These are phyloP conservation scores for Kwoniella dendrophila DNA, from an alignment of 768 basidiomycete genomes.

Conservation along the genomic window DNA sequence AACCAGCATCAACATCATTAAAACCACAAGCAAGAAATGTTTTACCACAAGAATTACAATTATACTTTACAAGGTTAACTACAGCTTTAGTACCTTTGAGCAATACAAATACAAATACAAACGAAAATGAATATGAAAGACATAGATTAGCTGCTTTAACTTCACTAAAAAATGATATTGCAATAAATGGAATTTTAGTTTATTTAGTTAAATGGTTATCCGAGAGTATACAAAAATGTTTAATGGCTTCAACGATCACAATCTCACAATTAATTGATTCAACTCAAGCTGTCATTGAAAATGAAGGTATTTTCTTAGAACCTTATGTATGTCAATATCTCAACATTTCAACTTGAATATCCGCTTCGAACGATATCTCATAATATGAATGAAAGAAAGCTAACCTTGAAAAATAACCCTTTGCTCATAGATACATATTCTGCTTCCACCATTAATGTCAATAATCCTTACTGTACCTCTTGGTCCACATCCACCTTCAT, in stretches of 20 bases:
- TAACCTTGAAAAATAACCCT: no score
- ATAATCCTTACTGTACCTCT: constrained; percentile 85
- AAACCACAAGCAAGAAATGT: constrained; percentile 86
- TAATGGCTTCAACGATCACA: constrained; percentile 63
- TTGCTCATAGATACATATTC: constrained; percentile 77
- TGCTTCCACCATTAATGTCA: constrained; percentile 88
- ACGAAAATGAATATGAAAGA: constrained; percentile 62
- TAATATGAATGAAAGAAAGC: no score
- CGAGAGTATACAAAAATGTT: constrained; percentile 70
- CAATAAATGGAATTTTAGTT: constrained; percentile 84
- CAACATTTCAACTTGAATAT: neutral
- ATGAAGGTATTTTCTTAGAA: constrained; percentile 86
- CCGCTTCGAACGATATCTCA: constrained; percentile 8
- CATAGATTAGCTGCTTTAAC: constrained; percentile 88
- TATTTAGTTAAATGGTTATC: constrained; percentile 95
- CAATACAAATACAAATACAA: constrained; percentile 22
- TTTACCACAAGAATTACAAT: constrained; percentile 86
- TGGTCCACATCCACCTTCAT: constrained; percentile 66
- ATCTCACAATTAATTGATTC: constrained; percentile 85
- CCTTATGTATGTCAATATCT: constrained; percentile 73
- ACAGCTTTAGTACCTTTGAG: constrained; percentile 77
- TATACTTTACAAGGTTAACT: constrained; percentile 91
- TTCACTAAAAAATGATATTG: constrained; percentile 84
- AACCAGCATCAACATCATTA: constrained; percentile 35
- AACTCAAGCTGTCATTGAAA: constrained; percentile 79